Evolutionary conservation across 306 rosid species (phyloP).

Genomic region (Prinsepia uniflora): DNA sequence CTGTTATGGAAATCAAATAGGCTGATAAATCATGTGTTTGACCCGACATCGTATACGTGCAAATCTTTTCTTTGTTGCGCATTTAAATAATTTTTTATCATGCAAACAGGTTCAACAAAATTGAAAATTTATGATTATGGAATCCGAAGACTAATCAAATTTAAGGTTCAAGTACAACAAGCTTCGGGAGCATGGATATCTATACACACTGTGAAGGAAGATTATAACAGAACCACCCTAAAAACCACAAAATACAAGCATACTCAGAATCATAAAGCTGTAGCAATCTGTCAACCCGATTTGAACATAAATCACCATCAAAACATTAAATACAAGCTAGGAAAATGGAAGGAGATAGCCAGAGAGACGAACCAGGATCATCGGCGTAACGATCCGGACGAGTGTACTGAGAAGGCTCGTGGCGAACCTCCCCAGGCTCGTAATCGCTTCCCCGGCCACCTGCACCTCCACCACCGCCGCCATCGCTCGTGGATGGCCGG

Average conservation of each 20-base stretch:
- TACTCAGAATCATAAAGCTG: not conserved
- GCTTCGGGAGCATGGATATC: no score
- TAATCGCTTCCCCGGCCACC: constrained; percentile 43
- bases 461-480: constrained; percentile 28
- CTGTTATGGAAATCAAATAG: not conserved
- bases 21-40: not conserved
- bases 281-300: not conserved
- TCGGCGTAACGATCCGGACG: constrained; percentile 42
- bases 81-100: not conserved
- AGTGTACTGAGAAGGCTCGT: constrained; percentile 42
- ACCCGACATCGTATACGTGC: no score
- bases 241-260: not conserved
- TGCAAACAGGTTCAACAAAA: not conserved
- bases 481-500: constrained; percentile 46
- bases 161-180: not conserved
- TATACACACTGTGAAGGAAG: no score
- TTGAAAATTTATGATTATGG: not conserved
- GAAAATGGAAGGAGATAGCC: not conserved
- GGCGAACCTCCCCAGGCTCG: constrained; percentile 53
- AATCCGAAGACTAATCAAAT: not conserved
- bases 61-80: no score
- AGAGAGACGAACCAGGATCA: constrained; percentile 41
- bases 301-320: not conserved
- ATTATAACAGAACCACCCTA: not conserved
- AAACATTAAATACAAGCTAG: not conserved